Evolutionary conservation across 371 early-diverging fungal genomes (phyloP).

Genomic region (Rhizopus stolonifer): DNA sequence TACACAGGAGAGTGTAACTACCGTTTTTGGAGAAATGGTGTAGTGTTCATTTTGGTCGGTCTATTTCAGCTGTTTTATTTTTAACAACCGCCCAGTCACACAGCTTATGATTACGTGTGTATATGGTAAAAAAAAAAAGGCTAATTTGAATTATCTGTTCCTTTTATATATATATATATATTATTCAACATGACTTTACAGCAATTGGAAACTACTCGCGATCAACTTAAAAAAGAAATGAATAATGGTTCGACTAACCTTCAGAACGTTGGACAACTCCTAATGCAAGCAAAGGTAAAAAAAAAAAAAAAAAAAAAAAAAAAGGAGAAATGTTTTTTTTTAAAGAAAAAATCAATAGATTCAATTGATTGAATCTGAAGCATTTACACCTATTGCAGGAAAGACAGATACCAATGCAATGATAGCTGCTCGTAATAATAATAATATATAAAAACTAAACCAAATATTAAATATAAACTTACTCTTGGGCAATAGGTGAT

Average conservation of each 20-base stretch:
- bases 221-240: slow-evolving; percentile 65
- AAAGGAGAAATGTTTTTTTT: neutral
- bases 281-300: slow-evolving; percentile 79
- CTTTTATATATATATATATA: too few species aligned
- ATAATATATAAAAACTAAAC: slow-evolving; percentile 13
- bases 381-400: slow-evolving; percentile 62
- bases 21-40: too few species aligned
- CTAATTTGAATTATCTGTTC: too few species aligned
- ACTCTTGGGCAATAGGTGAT: slow-evolving; percentile 71
- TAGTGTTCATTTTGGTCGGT: too few species aligned
- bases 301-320: neutral
- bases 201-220: slow-evolving; percentile 41
- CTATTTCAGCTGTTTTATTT: too few species aligned
- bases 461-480: neutral
- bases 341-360: slow-evolving; percentile 63
- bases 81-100: too few species aligned
- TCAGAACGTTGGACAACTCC: slow-evolving; percentile 65
- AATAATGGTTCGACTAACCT: slow-evolving; percentile 70
- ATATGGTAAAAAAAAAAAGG: too few species aligned
- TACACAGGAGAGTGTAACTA: too few species aligned
- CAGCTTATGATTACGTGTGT: too few species aligned
- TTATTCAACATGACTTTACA: slow-evolving; percentile 25
- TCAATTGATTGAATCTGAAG: slow-evolving; percentile 71
- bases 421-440: slow-evolving; percentile 71
- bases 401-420: slow-evolving; percentile 64